These are phyloP conservation scores for Pseudovirgaria hyperparasitica DNA, from an alignment of 2,329 filamentous ascomycete species.

Conservation along the genomic window DNA sequence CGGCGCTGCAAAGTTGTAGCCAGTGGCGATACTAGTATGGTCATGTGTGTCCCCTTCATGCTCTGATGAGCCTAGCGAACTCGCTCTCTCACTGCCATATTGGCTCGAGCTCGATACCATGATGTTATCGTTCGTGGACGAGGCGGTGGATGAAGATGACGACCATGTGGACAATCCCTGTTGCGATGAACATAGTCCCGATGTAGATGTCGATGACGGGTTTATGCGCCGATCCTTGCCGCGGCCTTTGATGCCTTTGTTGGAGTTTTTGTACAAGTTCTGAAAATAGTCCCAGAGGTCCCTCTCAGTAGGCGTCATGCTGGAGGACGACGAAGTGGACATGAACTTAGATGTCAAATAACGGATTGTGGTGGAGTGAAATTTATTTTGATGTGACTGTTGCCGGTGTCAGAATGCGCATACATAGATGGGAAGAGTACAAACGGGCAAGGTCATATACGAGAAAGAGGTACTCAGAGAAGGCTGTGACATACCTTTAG, in stretches of 20 bases:
- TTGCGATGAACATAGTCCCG: too few relatives aligned
- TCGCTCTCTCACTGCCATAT: too few relatives aligned
- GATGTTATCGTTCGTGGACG: constrained; percentile 1
- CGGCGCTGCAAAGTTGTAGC: too few relatives aligned
- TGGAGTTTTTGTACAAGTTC: constrained; percentile 88
- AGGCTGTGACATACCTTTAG: constrained; percentile 53
- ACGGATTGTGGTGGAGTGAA: constrained; percentile 64
- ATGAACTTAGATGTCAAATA: constrained; percentile 60
- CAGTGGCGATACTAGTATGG: too few relatives aligned
- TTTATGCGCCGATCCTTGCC: constrained; percentile 68
- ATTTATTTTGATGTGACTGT: constrained; percentile 86
- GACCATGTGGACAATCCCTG: constrained; percentile 13
- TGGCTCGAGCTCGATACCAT: not conserved
- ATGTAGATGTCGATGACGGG: constrained; percentile 17
- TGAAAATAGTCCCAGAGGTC: constrained; percentile 78
- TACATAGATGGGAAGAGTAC: constrained; percentile 1
- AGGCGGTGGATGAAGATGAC: constrained; percentile 12
- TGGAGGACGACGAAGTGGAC: constrained; percentile 45
- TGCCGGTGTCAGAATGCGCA: constrained; percentile 7
- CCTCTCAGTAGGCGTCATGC: constrained; percentile 55
- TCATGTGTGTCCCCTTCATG: too few relatives aligned
- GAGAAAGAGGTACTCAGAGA: not conserved
- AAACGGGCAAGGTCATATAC: too few relatives aligned
- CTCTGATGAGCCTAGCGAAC: too few relatives aligned
- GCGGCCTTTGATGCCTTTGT: constrained; percentile 95